These are phyloP conservation scores for Monosiga brevicollis DNA, from an alignment of 78 protist species.

Conservation along the genomic window DNA sequence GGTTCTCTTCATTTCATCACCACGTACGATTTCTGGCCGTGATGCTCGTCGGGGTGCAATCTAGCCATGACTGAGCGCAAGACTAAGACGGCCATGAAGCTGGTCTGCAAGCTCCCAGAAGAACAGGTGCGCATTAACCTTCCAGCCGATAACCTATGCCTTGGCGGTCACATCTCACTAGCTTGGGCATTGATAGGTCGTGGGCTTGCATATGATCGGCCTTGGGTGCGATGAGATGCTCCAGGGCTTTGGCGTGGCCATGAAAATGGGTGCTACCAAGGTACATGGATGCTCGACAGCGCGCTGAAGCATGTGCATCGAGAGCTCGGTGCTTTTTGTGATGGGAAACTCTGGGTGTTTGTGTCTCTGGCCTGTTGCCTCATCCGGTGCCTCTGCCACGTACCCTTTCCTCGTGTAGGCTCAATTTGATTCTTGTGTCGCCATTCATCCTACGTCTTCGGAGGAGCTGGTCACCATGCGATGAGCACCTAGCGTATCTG, in stretches of 20 bases:
- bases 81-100: constrained; percentile 72
- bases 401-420: constrained; percentile 15
- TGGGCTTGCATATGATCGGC: constrained; percentile 81
- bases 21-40: neutral
- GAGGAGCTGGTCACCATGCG: constrained; percentile 71
- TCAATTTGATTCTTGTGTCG: constrained; percentile 66
- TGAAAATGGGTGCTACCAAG: constrained; percentile 71
- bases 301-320: neutral
- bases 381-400: neutral
- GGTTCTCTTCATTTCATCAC: neutral
- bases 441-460: constrained; percentile 79
- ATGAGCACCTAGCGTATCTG: neutral
- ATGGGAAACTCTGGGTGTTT: neutral
- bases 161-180: neutral
- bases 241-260: constrained; percentile 83
- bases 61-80: constrained; percentile 41
- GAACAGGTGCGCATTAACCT: neutral
- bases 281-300: neutral
- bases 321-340: neutral
- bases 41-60: too few species aligned
- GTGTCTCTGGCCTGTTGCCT: neutral
- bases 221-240: constrained; percentile 78
- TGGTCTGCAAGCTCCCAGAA: constrained; percentile 51
- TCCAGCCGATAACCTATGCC: neutral
- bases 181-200: constrained; percentile 17